These are phyloP conservation scores for Chlamydomonas eustigma DNA, from an alignment of 139 green algal species.

Conservation along the genomic window DNA sequence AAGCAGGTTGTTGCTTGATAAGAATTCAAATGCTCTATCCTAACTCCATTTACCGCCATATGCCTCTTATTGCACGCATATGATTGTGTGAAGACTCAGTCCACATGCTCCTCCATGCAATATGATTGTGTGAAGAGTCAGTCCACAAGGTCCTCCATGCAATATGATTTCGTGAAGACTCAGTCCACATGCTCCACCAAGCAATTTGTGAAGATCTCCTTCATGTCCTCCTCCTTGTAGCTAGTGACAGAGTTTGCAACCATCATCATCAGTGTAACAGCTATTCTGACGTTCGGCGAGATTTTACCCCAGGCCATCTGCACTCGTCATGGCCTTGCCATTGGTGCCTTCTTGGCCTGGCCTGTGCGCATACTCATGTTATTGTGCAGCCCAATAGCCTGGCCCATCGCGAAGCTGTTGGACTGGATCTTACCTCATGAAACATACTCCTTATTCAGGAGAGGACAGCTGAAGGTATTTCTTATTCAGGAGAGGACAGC, in stretches of 20 bases:
- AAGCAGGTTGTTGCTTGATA: too few species aligned
- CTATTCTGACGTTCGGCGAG: slow-evolving; percentile 81
- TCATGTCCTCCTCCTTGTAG: neutral
- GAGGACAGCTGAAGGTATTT: neutral
- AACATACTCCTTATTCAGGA: neutral
- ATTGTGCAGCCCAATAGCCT: slow-evolving; percentile 19
- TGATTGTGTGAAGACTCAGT: too few species aligned
- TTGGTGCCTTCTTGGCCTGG: slow-evolving; percentile 73
- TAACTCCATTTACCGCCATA: too few species aligned
- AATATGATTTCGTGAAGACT: too few species aligned
- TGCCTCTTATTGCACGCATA: too few species aligned
- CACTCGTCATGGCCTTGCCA: slow-evolving; percentile 65
- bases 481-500: slow-evolving; percentile 20
- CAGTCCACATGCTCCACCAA: too few species aligned
- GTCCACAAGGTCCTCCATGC: too few species aligned
- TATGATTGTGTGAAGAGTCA: too few species aligned
- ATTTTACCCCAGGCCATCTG: slow-evolving; percentile 21
- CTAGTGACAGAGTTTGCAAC: slow-evolving; percentile 34
- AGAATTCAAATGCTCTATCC: too few species aligned
- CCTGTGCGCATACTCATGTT: slow-evolving; percentile 56
- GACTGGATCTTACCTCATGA: slow-evolving; percentile 36
- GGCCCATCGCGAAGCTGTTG: neutral
- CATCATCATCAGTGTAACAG: slow-evolving; percentile 71
- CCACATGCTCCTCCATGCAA: too few species aligned
- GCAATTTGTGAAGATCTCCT: too few species aligned